Evolutionary conservation across 208 protist genomes (phyloP).

Genomic region (Strigomonas culicis): DNA sequence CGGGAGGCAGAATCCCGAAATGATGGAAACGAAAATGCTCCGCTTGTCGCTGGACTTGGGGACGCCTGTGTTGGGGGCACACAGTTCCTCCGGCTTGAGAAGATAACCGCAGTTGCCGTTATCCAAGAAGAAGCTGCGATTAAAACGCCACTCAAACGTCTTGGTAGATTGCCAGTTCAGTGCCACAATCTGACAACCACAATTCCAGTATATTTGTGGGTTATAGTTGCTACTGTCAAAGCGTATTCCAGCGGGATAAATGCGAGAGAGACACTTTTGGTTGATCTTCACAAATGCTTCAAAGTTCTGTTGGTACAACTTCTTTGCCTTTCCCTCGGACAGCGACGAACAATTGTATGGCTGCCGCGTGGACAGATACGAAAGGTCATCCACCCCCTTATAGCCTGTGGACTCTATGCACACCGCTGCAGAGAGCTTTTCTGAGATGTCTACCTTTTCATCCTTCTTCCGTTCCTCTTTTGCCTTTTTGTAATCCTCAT

Average conservation of each 20-base stretch:
- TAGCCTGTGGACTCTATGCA: conserved; percentile 63
- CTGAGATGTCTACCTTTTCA: conserved; percentile 17
- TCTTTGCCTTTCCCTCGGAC: conserved; percentile 57
- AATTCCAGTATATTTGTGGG: conserved; percentile 69
- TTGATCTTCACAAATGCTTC: conserved; percentile 53
- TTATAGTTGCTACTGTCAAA: conserved; percentile 93
- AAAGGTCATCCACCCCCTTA: conserved; percentile 51
- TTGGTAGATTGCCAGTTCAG: conserved; percentile 89
- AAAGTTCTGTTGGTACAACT: conserved; percentile 27
- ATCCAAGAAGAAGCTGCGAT: conserved; percentile 84
- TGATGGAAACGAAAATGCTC: conserved; percentile 48
- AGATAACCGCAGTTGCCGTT: conserved; percentile 94
- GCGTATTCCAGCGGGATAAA: conserved; percentile 91
- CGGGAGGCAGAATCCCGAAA: conserved; percentile 70
- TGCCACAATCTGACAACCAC: conserved; percentile 88
- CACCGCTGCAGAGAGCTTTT: conserved; percentile 43
- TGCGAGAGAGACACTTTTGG: conserved; percentile 68
- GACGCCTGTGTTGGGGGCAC: conserved; percentile 11
- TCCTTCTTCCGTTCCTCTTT: conserved; percentile 23
- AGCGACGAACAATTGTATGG: conserved; percentile 65
- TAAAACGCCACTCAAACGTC: conserved; percentile 66
- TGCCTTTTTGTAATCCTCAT: conserved; percentile 22
- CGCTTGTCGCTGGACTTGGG: conserved; percentile 16
- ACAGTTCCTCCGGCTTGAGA: conserved; percentile 86
- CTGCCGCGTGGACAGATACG: conserved; percentile 44